Percentiles rank a stretch among this genome's conserved stretches.
Conservation (phyloP, 768 basidiomycete species). For the Kwoniella europaea region DNA sequence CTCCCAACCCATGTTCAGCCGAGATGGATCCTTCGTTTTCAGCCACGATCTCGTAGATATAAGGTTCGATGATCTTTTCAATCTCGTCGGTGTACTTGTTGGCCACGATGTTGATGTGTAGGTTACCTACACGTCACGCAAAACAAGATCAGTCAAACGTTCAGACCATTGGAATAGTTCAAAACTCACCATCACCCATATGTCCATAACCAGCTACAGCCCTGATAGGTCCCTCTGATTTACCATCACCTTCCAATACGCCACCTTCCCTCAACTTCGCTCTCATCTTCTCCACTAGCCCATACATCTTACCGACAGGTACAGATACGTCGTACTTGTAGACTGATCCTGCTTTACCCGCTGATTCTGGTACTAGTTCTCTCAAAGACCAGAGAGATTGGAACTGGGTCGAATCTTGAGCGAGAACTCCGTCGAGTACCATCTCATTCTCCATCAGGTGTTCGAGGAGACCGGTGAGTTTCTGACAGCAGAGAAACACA, state of each 20-base stretch:
- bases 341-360: slow-evolving; percentile 88
- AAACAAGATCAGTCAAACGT: no score
- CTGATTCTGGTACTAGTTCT: slow-evolving; percentile 88
- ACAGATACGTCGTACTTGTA: slow-evolving; percentile 98
- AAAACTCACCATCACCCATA: slow-evolving; percentile 83
- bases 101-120: slow-evolving; percentile 90
- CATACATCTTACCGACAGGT: slow-evolving; percentile 82
- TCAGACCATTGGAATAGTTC: not conserved
- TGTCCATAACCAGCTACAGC: slow-evolving; percentile 93
- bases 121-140: slow-evolving; percentile 68
- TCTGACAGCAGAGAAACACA: slow-evolving; percentile 62
- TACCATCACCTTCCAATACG: slow-evolving; percentile 64
- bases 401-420: slow-evolving; percentile 87
- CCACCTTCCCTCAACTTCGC: slow-evolving; percentile 66
- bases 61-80: slow-evolving; percentile 87
- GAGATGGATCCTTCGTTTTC: slow-evolving; percentile 83
- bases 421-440: slow-evolving; percentile 84
- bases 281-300: slow-evolving; percentile 78
- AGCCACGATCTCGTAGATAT: slow-evolving; percentile 86
- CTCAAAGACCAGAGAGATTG: slow-evolving; percentile 87
- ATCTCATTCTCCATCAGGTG: slow-evolving; percentile 73
- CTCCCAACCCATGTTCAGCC: slow-evolving; percentile 93
- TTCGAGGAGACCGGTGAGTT: slow-evolving; percentile 79
- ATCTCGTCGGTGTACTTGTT: slow-evolving; percentile 80
- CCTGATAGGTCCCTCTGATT: slow-evolving; percentile 64